A percentile compares a stretch with the other conserved stretches of the same genome.
Evolutionary conservation across 2,329 filamentous ascomycete species (phyloP).

Genomic region (Hymenoscyphus repandus): DNA sequence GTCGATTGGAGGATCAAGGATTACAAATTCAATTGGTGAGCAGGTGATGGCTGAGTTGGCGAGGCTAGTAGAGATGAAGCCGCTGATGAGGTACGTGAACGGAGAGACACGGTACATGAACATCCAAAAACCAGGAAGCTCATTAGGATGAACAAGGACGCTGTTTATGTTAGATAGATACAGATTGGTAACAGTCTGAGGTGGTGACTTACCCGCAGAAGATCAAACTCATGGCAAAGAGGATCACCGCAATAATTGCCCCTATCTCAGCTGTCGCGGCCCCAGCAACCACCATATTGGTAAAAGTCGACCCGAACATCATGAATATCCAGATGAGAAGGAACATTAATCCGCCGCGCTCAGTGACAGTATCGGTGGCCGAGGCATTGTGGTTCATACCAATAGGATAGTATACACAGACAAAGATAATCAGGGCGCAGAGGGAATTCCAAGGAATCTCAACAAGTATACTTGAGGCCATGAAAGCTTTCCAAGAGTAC

Average conservation of each 20-base stretch:
- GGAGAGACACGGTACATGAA: neutral
- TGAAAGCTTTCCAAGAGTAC: constrained; percentile 62
- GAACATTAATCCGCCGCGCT: constrained; percentile 74
- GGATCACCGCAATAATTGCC: constrained; percentile 67
- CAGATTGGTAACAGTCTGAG: no score
- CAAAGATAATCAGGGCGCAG: constrained; percentile 67
- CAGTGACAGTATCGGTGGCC: constrained; percentile 51
- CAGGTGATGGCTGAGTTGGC: constrained; percentile 62
- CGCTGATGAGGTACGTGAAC: constrained; percentile 72
- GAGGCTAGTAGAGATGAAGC: constrained; percentile 63
- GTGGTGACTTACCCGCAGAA: no score
- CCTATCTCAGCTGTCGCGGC: constrained; percentile 69
- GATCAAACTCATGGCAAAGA: constrained; percentile 66
- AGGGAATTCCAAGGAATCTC: constrained; percentile 76
- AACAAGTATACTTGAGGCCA: constrained; percentile 68
- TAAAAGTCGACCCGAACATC: constrained; percentile 74
- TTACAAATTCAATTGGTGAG: constrained; percentile 60
- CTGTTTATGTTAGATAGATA: no score
- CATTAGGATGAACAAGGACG: neutral
- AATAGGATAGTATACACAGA: constrained; percentile 80
- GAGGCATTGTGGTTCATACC: constrained; percentile 67
- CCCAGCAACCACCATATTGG: constrained; percentile 69
- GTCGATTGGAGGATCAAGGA: no score
- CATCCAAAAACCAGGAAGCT: neutral
- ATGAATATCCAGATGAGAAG: constrained; percentile 69